Evolutionary conservation across 75 land plant genomes (phyloP), one percentile per base, ranked within the genome.

Genomic region (Pinus albicaulis): DNA sequence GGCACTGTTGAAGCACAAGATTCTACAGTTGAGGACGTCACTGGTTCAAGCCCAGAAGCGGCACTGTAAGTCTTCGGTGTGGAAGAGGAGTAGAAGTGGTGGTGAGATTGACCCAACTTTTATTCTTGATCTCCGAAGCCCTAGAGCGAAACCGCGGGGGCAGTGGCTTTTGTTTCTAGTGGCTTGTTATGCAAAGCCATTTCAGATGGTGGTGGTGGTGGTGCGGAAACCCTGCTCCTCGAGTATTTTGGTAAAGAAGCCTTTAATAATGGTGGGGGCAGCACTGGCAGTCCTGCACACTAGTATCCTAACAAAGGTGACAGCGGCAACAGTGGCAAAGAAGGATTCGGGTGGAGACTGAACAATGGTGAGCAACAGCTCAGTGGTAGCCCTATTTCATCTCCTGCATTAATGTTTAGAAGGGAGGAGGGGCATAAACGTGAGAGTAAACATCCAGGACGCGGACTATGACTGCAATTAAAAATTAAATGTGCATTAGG

Each of bases 51-150:
- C 57, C 8, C 19, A 22, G 16, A 52, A 72, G 20, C 22, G 74
- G 56, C 74, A 55, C 57, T 52, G 74, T 25, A 72, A 24, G 55
- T 22, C 74, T 3, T 13, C 5, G 7, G 20, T 3, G 15, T 36
- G 44, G 71, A 20, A 34, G 57, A 25, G 11, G 24, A 20, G 26
- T 0, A 48, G 25, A 10, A 15, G 41, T 44, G 73, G 34, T 52
- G 74, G 22, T 3, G 74, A 72, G 38, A 55, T 24, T 55, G 92
- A 91, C 81, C 93, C 93, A 26, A 91, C 91, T 3, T 91, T 90
- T 2, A 90, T 91, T 25, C 91, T 91, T 7, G 93, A 91, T 38
- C 79, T 86, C 57, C 79, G 79, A 57, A 88, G 88, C 74, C 88
- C 91, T 24, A 84, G 56, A 55, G 74, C 56, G 74, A 52, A 23